Base-by-base conservation (phyloP, 257 asterid genomes). In the Capsicum rhomboideum region DNA sequence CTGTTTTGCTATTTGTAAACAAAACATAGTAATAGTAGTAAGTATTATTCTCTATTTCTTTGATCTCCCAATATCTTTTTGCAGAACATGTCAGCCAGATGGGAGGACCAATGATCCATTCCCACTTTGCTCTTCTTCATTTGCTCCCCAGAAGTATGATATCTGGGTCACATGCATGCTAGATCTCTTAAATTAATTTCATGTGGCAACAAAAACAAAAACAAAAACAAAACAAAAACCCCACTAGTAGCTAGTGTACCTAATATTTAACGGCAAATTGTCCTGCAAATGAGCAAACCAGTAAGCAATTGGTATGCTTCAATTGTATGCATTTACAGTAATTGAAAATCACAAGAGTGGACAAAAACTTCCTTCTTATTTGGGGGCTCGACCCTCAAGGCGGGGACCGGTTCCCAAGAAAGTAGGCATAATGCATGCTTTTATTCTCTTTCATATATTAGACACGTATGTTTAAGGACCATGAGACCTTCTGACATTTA, bases 371-470 rank as follows among this genome's bases (percentile, higher is more conserved):
- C 54, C 34, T 67, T 10, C 59, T 8, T 1, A 68, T 72, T 58
- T 20, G 17, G 34, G 91, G 89, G 88, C 89, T 89, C 91, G 88
- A 84, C 91, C 93, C 89, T 90, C 88, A 67, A 89, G 79, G 93
- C 87, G 83, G 96, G 93, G 91, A 91, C 89, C 86, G 66, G 61
- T 50, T 82, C 66, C 88, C 85, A 0, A 83, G 83, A 75, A 20
- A 4, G 40, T 34, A 34, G 67, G 67, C 80, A 85, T 87, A 83
- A 13, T 18, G 1, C 83, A 85, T 89, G 90, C 86, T 46, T 66
- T 40, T 82, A 75, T 55, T 54, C 68, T 79, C 69, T 77, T 40
- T 21, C 69, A 54, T 46, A 8, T 66, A 44, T 34, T 46, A 82
- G 84, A 85, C 86, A 85, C 72, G 86, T 85, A 83, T 80, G 71